Base-by-base conservation (phyloP, 78 protist species). In the Dictyostelium intermedium region DNA sequence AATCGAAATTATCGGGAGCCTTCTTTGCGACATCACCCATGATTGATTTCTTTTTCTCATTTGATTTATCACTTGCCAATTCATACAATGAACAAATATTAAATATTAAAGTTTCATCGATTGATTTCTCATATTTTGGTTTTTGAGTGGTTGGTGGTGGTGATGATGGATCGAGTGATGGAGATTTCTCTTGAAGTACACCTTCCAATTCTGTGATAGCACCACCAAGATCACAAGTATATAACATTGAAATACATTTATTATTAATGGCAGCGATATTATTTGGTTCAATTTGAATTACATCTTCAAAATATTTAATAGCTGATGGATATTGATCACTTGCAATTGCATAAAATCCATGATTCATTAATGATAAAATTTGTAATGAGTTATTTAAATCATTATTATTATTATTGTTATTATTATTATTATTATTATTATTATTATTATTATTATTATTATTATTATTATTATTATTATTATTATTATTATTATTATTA, bases 1-100 rank as follows among this genome's bases (percentile, higher is more conserved):
- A 89, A 50, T 89, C 94, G 53, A 89, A 89, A 43, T 89, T 89
- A n/a, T 89, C 94, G n/a, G 94, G 94, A 18, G 94, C 94, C 20
- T 60, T 73, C 18, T 83, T 78, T 4, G 94, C 94, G 34, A 89
- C 73, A 45, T 89, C 87, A 47, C 82, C 84, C 87, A 89, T 78
- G 3, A 89, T 89, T 8, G 85, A 53, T 50, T 89, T 89, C 82
- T 89, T 89, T 78, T 89, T 89, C 25, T 89, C 94, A 47, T 80
- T 89, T n/a, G 63, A 32, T 30, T 66, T 80, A 47, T 89, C 94
- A 18, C 63, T 41, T 16, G 94, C 72, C n/a, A 89, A 37, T 34
- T 89, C 94, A 50, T 80, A 89, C 20, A 89, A 80, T 16, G 94
- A 89, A 50, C 94, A 89, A 30, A 89, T 78, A 43, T 89, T 89